A percentile compares a stretch with the other conserved stretches of the same genome.
Conservation (phyloP, 371 early-diverging fungal genomes). For the Haplosporangium sp. region DNA sequence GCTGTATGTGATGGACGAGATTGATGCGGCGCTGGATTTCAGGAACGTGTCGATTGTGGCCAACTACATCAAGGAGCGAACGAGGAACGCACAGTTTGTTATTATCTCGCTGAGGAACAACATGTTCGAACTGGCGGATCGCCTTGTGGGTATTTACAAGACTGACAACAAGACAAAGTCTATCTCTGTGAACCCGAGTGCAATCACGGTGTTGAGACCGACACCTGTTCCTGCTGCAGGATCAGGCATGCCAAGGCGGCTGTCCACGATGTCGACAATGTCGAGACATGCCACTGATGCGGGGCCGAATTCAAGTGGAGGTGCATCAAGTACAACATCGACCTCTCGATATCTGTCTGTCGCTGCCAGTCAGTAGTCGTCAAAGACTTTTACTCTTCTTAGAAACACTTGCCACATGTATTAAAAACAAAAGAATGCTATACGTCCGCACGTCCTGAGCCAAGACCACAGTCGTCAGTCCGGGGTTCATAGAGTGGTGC, state of each 20-base stretch:
- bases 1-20: conserved; percentile 99
- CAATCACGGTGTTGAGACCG: conserved; percentile 44
- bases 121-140: conserved; percentile 99
- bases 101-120: conserved; percentile 99
- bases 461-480: too few species aligned
- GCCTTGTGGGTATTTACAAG: conserved; percentile 99
- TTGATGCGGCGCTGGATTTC: conserved; percentile 99
- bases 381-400: too few species aligned
- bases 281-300: conserved; percentile 27
- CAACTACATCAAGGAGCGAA: conserved; percentile 98
- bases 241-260: background rate
- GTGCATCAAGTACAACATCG: conserved; percentile 1
- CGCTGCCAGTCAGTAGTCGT: conserved; percentile 7
- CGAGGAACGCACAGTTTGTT: conserved; percentile 99
- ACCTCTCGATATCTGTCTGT: conserved; percentile 11
- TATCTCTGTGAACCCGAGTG: conserved; percentile 53
- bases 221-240: conserved; percentile 15
- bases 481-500: too few species aligned
- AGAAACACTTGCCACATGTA: too few species aligned
- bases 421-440: too few species aligned
- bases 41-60: conserved; percentile 99
- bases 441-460: too few species aligned
- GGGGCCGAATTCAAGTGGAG: background rate
- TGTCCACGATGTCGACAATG: conserved; percentile 24
- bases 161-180: conserved; percentile 76